Percentiles rank a stretch among this genome's conserved stretches.
phyloP scores from a whole-genome alignment of 2,329 filamentous ascomycete species.

The Zymoseptoria brevis region DNA sequence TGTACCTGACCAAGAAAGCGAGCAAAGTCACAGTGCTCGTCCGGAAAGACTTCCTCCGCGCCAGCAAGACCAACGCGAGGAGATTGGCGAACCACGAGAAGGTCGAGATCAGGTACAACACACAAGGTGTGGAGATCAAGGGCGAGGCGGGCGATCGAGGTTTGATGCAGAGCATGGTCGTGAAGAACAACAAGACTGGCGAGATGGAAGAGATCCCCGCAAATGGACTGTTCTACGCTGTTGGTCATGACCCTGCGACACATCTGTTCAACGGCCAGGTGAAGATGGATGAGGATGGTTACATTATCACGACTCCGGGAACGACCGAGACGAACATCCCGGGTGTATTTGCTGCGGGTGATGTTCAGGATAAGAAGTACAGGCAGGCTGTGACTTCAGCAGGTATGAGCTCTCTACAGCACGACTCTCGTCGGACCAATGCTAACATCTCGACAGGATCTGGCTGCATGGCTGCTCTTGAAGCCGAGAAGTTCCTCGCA shows the following conservation, averaged over 20 bases:
- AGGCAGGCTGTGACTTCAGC: slow-evolving; percentile 96
- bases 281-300: slow-evolving; percentile 80
- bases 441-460: slow-evolving; percentile 52
- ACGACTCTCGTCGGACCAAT: too few species aligned
- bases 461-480: slow-evolving; percentile 89
- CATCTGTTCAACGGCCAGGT: slow-evolving; percentile 84
- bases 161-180: slow-evolving; percentile 77
- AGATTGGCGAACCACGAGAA: slow-evolving; percentile 77
- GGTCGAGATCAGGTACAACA: slow-evolving; percentile 83
- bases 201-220: slow-evolving; percentile 77
- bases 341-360: slow-evolving; percentile 92
- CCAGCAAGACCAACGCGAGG: slow-evolving; percentile 85
- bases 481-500: slow-evolving; percentile 86
- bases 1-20: slow-evolving; percentile 96
- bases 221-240: slow-evolving; percentile 92
- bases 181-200: slow-evolving; percentile 72
- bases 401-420: slow-evolving; percentile 47
- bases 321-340: slow-evolving; percentile 80
- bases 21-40: slow-evolving; percentile 92
- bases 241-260: slow-evolving; percentile 93
- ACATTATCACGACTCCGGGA: slow-evolving; percentile 81
- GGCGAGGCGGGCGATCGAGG: slow-evolving; percentile 67
- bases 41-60: slow-evolving; percentile 74
- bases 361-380: slow-evolving; percentile 98
- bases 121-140: slow-evolving; percentile 70